phyloP scores from a whole-genome alignment of 176 grass and related monocot genomes.

The Hsuehochloa calcarea region DNA sequence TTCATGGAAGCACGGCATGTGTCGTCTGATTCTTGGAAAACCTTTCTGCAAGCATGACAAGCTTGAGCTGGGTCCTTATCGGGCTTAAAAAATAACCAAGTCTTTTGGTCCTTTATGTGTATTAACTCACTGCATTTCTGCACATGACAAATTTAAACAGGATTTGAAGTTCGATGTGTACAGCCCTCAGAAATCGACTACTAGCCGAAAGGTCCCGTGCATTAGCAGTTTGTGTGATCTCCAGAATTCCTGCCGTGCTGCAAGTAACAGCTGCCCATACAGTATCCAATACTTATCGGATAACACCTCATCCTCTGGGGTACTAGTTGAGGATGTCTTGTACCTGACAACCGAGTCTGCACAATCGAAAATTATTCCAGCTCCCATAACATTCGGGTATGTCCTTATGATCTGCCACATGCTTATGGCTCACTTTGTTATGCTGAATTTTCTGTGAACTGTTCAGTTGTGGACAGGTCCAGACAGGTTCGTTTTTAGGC shows the following conservation, averaged over 20 bases:
- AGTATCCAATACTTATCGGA: slow-evolving; percentile 53
- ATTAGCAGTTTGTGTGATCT: slow-evolving; percentile 57
- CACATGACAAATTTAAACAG: slow-evolving; percentile 32
- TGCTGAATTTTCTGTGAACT: slow-evolving; percentile 29
- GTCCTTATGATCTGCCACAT: not conserved
- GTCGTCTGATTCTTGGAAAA: not conserved
- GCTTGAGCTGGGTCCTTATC: slow-evolving; percentile 33
- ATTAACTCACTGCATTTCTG: not conserved
- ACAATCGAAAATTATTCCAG: slow-evolving; percentile 42
- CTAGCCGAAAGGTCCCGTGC: slow-evolving; percentile 68
- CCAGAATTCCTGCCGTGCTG: slow-evolving; percentile 40
- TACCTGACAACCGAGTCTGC: slow-evolving; percentile 56
- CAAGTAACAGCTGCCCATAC: slow-evolving; percentile 69
- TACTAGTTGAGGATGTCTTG: slow-evolving; percentile 77
- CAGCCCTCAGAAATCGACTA: slow-evolving; percentile 57
- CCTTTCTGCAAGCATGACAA: slow-evolving; percentile 33
- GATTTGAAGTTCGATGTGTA: slow-evolving; percentile 49
- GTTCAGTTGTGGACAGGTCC: slow-evolving; percentile 76
- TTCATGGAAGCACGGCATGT: slow-evolving; percentile 19
- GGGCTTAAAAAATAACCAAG: not conserved
- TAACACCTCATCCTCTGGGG: slow-evolving; percentile 78
- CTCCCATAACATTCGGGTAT: slow-evolving; percentile 87
- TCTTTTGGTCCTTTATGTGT: not conserved
- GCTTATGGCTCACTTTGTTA: not conserved
- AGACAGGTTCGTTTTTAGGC: slow-evolving; percentile 78